Base-by-base conservation (phyloP, 805 yeast genomes). In the Lipomyces japonicus region DNA sequence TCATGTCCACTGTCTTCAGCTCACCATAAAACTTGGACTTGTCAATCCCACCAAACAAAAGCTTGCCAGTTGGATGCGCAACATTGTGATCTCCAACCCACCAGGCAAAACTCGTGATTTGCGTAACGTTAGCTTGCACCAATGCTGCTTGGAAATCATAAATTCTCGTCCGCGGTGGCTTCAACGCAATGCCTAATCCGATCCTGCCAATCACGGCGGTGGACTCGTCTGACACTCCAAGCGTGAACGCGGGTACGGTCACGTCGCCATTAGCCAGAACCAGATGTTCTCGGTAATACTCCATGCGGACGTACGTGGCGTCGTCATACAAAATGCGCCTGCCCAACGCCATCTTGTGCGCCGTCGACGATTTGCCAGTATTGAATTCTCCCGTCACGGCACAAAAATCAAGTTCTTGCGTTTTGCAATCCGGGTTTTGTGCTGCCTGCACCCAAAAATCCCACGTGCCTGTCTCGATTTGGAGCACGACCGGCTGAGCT, bases 401-500 rank as follows among this genome's bases (percentile, higher is more conserved):
- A 42, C 59, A 55, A 31, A 39, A 37, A 4, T 26, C 53, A 10
- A 37, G 22, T 5, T 16, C 31, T 2, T 10, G 19, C 3, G 23
- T n/a, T 4, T 16, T 4, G 38, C 59, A 55, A 12, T 28, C 44
- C 24, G 31, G 36, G 34, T 48, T 45, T 14, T 3, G 18, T 12
- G 32, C 24, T 16, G 46, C 22, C 16, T 48, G 57, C 30, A 82
- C 77, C 87, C 88, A 84, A 39, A 83, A 63, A 62, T 85, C 91
- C 1, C 83, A 73, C 0, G 88, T 81, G 1, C 89, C 90, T 1
- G 91, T 83, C 63, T 85, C 93, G 16, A 85, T 64, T 39, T 79
- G 65, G 5, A 82, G 79, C 3, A 68, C 68, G 2, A 83, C 70
- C 2, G 68, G 61, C 58, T 83, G 83, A n/a, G n/a, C n/a, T 1